These are phyloP conservation scores for Fusarium abutilonis DNA, from an alignment of 2,329 filamentous ascomycete species.

Conservation along the genomic window DNA sequence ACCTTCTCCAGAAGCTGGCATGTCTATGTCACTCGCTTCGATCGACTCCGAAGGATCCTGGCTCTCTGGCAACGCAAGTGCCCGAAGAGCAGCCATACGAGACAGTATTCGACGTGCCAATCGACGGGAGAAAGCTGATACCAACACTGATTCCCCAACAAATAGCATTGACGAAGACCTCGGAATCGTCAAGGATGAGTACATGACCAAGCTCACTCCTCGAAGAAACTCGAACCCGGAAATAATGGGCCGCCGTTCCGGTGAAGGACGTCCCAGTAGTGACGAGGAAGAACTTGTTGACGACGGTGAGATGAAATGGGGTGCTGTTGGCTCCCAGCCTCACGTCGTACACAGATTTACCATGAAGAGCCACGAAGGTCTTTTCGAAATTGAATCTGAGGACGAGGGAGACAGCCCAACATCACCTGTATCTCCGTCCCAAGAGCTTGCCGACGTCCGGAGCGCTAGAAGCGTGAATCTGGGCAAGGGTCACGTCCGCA, in stretches of 20 bases:
- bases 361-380: conserved; percentile 63
- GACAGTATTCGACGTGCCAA: conserved; percentile 51
- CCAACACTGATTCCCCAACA: conserved; percentile 54
- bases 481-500: conserved; percentile 71
- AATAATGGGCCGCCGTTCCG: conserved; percentile 56
- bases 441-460: conserved; percentile 57
- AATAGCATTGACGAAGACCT: conserved; percentile 71
- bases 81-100: conserved; percentile 59
- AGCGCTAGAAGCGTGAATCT: conserved; percentile 78
- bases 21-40: conserved; percentile 89
- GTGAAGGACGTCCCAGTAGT: conserved; percentile 65
- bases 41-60: conserved; percentile 97
- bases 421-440: conserved; percentile 45
- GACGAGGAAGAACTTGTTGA: conserved; percentile 63
- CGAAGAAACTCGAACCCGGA: conserved; percentile 41
- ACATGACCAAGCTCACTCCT: conserved; percentile 64
- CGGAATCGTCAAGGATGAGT: conserved; percentile 73
- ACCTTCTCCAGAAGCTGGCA: conserved; percentile 67
- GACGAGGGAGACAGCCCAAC: conserved; percentile 46
- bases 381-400: conserved; percentile 57
- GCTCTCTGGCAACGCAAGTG: conserved; percentile 79
- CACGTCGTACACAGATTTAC: conserved; percentile 68
- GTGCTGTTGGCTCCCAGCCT: conserved; percentile 58
- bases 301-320: conserved; percentile 62
- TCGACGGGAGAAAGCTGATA: conserved; percentile 42